Conservation (phyloP, 2,329 filamentous ascomycete species). For the Penicillium crustosum region DNA sequence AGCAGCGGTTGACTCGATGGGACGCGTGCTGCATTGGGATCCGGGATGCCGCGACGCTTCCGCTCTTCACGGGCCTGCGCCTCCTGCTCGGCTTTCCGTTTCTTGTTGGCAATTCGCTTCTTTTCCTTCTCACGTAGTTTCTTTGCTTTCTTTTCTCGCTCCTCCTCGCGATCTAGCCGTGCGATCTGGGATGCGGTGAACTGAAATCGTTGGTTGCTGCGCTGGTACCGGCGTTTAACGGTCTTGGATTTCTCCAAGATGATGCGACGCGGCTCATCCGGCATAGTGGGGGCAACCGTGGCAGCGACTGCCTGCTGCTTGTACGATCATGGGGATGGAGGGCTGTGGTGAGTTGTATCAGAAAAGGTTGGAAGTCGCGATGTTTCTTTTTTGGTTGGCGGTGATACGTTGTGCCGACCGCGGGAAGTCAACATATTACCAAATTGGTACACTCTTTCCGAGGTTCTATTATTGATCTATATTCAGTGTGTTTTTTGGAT, state of each 20-base stretch:
- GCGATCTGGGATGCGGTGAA: constrained; percentile 39
- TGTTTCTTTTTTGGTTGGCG: constrained; percentile 19
- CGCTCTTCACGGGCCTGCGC: constrained; percentile 36
- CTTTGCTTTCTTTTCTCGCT: constrained; percentile 42
- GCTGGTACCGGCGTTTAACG: constrained; percentile 40
- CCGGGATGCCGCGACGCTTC: constrained; percentile 32
- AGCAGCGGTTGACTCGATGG: constrained; percentile 39
- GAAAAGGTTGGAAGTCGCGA: not conserved
- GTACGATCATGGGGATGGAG: constrained; percentile 18
- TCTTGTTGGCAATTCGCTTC: constrained; percentile 36
- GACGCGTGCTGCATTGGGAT: constrained; percentile 32
- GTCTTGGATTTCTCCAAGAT: constrained; percentile 41
- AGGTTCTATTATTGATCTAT: not conserved
- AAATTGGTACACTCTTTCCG: constrained; percentile 8
- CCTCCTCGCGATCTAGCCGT: constrained; percentile 44
- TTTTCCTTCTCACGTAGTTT: constrained; percentile 39
- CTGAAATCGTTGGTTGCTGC: constrained; percentile 38
- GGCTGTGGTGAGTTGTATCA: not conserved
- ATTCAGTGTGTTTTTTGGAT: not conserved
- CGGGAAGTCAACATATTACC: constrained; percentile 23
- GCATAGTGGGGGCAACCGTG: constrained; percentile 28
- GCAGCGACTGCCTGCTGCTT: constrained; percentile 21
- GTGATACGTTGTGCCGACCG: constrained; percentile 35
- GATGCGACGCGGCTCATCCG: constrained; percentile 33
- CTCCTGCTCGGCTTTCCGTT: constrained; percentile 38